A percentile compares a stretch with the other conserved stretches of the same genome.
These are phyloP conservation scores for Chlorella sp. DNA, from an alignment of 139 green algal genomes.

Conservation along the genomic window DNA sequence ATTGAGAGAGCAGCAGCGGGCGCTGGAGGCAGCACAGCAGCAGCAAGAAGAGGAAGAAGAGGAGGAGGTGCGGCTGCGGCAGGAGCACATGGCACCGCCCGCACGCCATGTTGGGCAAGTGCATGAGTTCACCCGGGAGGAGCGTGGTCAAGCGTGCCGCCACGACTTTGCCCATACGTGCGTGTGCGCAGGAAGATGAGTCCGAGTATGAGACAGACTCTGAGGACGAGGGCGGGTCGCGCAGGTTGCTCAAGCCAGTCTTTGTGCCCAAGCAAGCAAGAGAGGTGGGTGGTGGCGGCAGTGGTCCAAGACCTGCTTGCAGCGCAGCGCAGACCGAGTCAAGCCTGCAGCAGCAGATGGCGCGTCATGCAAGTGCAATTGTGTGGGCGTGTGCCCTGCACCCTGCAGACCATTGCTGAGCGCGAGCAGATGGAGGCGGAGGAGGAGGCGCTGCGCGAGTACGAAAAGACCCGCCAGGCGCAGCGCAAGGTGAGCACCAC, in stretches of 20 bases:
- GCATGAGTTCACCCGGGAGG: too few species aligned
- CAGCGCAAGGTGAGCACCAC: constrained; percentile 38
- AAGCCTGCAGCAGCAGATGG: too few species aligned
- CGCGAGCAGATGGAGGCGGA: constrained; percentile 48
- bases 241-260: constrained; percentile 69
- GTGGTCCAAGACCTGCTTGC: too few species aligned
- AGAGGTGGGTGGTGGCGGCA: constrained; percentile 40
- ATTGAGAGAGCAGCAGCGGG: constrained; percentile 39
- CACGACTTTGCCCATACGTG: too few species aligned
- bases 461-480: constrained; percentile 29
- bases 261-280: constrained; percentile 77
- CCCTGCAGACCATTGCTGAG: constrained; percentile 73
- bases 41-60: constrained; percentile 33
- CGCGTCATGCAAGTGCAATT: too few species aligned
- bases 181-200: constrained; percentile 35
- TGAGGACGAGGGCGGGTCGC: constrained; percentile 53
- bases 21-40: constrained; percentile 30
- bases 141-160: too few species aligned
- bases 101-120: too few species aligned
- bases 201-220: constrained; percentile 78
- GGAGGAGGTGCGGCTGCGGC: constrained; percentile 40
- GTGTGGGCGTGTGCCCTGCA: too few species aligned
- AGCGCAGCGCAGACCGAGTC: too few species aligned
- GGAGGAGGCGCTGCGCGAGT: constrained; percentile 34
- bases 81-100: too few species aligned